Evolutionary conservation across 2,329 filamentous ascomycete genomes (phyloP), one percentile per base, ranked within the genome.

Genomic region (Stylonectria norvegica): DNA sequence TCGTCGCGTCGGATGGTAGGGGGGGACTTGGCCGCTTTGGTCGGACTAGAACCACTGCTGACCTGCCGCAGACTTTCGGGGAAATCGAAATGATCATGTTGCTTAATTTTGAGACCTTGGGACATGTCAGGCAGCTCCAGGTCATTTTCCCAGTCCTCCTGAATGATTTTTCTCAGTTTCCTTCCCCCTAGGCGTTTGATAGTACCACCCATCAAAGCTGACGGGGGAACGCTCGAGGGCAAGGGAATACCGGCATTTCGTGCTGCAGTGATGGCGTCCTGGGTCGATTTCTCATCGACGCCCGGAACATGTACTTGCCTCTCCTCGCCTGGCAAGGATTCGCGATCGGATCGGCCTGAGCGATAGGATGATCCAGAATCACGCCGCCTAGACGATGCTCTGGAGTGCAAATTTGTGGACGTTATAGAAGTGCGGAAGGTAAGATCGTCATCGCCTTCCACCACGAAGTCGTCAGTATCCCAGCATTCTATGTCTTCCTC

Each of bases 191-290:
- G 74, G 53, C 90, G 78, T 69, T 94, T 95, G 60, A 97, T 97
- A 8, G 89, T 91, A 37, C 93, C 93, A 38, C 91, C 91, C 62
- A 93, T 79, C 29, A 98, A 72, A 20, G 93, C 93, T 15, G 91
- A 95, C 20, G 86, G 81, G 1, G 91, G 89, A 20, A 97, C 81
- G 60, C 90, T 90, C 36, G 79, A 73, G 19, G 93, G 93, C 40
- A 97, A 80, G 5, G 93, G 91, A 49, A 98, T 95, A 52, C 93
- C 93, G 18, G 89, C 90, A 61, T 82, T 83, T 58, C 89, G 86
- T 22, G 90, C 91, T 5, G 89, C 86, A 17, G 86, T 80, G 56
- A 98, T 91, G 45, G 93, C 90, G 60, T 94, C 86, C 53, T 83
- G 70, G 8, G 86, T 94, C 1, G 88, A 88, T 48, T 80, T 77